Evolutionary conservation across 2,329 filamentous ascomycete genomes (phyloP), one percentile per base, ranked within the genome.

Genomic region (Exophiala viscosa): DNA sequence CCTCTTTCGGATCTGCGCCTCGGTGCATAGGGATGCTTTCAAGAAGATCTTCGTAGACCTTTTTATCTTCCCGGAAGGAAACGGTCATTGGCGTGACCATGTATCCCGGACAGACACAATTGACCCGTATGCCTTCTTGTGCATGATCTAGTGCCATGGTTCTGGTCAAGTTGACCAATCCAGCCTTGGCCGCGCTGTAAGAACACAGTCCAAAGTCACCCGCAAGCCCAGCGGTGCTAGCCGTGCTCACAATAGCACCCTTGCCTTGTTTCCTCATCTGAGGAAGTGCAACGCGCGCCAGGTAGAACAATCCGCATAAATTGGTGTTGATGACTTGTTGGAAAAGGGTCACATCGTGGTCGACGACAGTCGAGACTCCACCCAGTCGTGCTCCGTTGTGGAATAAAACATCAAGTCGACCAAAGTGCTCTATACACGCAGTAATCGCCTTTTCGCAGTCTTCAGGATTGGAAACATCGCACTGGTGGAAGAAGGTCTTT

Each of bases 301-400:
- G 46, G 20, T 54, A 54, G n/a, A 54, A 54, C 2, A 46, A 41
- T 14, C 46, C 46, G 36, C 51, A 54, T 20, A 54, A 41, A 32
- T 54, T 50, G 46, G 51, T 54, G 34, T 46, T 50, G 51, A 54
- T 54, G 51, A 54, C 51, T 31, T 54, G 46, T 14, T 54, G 45
- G 41, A 54, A 54, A 34, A 45, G 41, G 34, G 45, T 46, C 10
- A 54, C 32, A 28, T 54, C 51, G 34, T 50, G 51, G 18, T 54
- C 33, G 35, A 18, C 46, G 23, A 54, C 51, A 1, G 51, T 32
- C n/a, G 46, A 41, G 18, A 54, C 50, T 15, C 40, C 46, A 35
- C 51, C 46, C 34, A 50, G 41, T 28, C 40, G 40, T 17, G 40
- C 51, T 9, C 20, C 51, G 36, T 54, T 54, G 46, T 54, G 51